Evolutionary conservation across 129 eudicot species (phyloP).

Genomic region (Sambucus nigra): DNA sequence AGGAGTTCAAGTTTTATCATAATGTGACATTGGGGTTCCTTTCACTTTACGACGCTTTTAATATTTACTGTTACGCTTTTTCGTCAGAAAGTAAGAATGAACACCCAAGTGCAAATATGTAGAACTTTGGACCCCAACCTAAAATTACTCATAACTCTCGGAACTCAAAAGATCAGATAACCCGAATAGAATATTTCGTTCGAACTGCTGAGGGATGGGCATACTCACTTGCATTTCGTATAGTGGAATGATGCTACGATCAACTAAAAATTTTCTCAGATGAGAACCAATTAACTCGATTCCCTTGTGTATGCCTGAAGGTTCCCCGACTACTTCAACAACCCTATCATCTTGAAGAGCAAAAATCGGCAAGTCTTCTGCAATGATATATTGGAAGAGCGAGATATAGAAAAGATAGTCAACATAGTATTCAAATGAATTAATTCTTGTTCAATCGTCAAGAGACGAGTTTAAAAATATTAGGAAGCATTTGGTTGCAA

Average conservation of each 20-base stretch:
- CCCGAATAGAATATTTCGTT: background rate
- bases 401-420: background rate
- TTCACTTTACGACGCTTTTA: no score
- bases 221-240: conserved; percentile 38
- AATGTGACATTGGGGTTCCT: no score
- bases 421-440: no score
- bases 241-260: conserved; percentile 37
- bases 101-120: no score
- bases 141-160: no score
- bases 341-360: conserved; percentile 52
- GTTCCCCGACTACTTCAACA: conserved; percentile 48
- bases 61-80: no score
- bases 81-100: no score
- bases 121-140: no score
- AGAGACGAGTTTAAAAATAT: no score
- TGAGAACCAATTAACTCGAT: conserved; percentile 44
- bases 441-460: no score
- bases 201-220: background rate
- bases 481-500: no score
- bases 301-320: conserved; percentile 36
- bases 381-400: conserved; percentile 5
- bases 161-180: background rate
- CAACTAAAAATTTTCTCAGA: conserved; percentile 50
- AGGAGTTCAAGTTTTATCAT: no score
- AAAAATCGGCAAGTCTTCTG: conserved; percentile 51